Base-by-base conservation (phyloP, 2,329 filamentous ascomycete genomes). In the Xylaria sp. region DNA sequence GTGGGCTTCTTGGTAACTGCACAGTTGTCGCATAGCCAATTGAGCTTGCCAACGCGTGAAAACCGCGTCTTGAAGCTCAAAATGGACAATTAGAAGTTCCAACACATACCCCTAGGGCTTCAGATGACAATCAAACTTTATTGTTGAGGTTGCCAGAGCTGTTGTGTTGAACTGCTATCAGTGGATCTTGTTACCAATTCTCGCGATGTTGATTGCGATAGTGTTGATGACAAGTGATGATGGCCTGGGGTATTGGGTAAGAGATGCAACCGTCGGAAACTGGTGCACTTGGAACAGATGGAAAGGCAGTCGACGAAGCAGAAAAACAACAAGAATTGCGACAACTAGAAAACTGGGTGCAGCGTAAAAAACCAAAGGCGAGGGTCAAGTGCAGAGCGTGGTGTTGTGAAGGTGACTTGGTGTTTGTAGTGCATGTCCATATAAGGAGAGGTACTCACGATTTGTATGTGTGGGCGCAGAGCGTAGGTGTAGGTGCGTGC, bases 361-460 rank as follows among this genome's bases (percentile, higher is more conserved):
- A 57, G 57, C 29, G 25, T 32, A 18, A 47, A 55, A 68, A 25
- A 25, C 35, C 27, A 21, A 23, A 58, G 29, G 37, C 63, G 62
- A 55, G 27, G 40, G 60, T 60, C 58, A 48, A 63, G 64, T 60
- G 55, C 18, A 61, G 58, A 42, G 44, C 48, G 65, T 29, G 55
- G 60, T 66, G 57, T 71, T 63, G 68, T 71, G 67, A 69, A 74
- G 76, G 79, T 80, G 81, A 84, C 81, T 82, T 84, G 75, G 74
- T 74, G 72, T 79, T 81, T 80, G 79, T 77, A 76, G 80, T 75
- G 76, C 72, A 71, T 71, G 74, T 73, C 72, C 78, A 82, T 78
- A 80, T 76, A 79, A 72, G 73, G 60, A 61, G 73, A 86, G 74
- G 86, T 87, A 89, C 87, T 88, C 83, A 89, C 87, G 68, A 74